These are phyloP conservation scores for Phytopythium cucurbitacearum DNA, from an alignment of 352 stramenopile genomes.

Conservation along the genomic window DNA sequence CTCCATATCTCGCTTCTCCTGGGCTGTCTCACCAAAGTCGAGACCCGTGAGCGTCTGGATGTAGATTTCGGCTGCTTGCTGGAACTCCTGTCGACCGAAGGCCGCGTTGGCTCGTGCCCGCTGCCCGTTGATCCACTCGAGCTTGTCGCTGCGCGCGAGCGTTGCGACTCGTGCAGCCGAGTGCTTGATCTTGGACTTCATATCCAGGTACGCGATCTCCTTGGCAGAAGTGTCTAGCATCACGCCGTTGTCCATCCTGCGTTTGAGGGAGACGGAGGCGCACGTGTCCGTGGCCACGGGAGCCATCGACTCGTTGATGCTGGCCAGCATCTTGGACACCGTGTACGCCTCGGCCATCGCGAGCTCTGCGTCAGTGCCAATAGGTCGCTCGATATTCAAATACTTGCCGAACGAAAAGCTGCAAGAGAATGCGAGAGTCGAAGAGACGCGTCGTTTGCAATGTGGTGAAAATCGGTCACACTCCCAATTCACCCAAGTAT, in stretches of 20 bases:
- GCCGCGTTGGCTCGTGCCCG: conserved; percentile 43
- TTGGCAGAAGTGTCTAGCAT: conserved; percentile 73
- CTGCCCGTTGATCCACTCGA: conserved; percentile 40
- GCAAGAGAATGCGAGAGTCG: no score
- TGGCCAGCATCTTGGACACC: conserved; percentile 81
- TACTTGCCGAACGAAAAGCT: no score
- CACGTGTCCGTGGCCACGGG: conserved; percentile 43
- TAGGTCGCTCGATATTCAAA: no score
- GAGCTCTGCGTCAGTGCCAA: not conserved
- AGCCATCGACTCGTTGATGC: conserved; percentile 77
- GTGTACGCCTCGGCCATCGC: conserved; percentile 63
- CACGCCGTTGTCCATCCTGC: conserved; percentile 70
- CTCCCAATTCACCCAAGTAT: no score
- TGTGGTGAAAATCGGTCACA: no score
- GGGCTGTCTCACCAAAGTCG: conserved; percentile 40
- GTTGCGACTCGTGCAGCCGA: conserved; percentile 47
- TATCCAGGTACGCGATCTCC: conserved; percentile 76
- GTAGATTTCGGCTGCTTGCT: conserved; percentile 57
- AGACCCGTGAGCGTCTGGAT: conserved; percentile 65
- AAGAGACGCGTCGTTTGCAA: no score
- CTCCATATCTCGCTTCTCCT: conserved; percentile 40
- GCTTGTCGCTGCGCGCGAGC: conserved; percentile 29
- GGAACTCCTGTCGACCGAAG: conserved; percentile 39
- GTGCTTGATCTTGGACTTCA: conserved; percentile 70
- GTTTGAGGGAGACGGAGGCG: conserved; percentile 58